Evolutionary conservation across 257 asterid species (phyloP).

Genomic region (Solanum bulbocastanum): DNA sequence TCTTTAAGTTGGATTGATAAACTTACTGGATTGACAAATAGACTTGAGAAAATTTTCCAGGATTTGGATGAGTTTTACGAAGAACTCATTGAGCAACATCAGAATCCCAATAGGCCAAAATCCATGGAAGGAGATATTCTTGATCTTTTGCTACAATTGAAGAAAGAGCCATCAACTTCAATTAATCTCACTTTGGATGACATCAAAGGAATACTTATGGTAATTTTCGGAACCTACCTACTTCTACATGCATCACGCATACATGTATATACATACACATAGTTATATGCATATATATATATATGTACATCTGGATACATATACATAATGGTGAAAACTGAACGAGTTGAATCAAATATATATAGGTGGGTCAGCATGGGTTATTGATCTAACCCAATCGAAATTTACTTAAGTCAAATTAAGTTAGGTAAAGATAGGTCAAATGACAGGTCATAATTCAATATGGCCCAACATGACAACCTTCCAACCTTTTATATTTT

Average conservation of each 20-base stretch:
- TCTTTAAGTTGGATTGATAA: background rate
- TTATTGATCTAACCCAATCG: no score
- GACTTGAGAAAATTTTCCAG: background rate
- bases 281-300: background rate
- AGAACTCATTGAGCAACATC: background rate
- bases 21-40: background rate
- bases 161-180: background rate
- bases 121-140: background rate
- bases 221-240: background rate
- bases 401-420: no score
- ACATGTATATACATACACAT: background rate
- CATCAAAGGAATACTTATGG: background rate
- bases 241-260: background rate
- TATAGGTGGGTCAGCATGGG: no score
- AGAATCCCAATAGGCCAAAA: background rate
- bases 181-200: background rate
- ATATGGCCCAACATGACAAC: background rate
- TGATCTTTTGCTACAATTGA: background rate
- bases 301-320: background rate
- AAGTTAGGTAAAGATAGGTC: no score
- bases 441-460: background rate
- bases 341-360: no score
- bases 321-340: no score
- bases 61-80: background rate
- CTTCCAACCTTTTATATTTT: no score